Evolutionary conservation across 495 filamentous ascomycete genomes (phyloP), one percentile per base, ranked within the genome.

Genomic region (Podospora pseudocomata): DNA sequence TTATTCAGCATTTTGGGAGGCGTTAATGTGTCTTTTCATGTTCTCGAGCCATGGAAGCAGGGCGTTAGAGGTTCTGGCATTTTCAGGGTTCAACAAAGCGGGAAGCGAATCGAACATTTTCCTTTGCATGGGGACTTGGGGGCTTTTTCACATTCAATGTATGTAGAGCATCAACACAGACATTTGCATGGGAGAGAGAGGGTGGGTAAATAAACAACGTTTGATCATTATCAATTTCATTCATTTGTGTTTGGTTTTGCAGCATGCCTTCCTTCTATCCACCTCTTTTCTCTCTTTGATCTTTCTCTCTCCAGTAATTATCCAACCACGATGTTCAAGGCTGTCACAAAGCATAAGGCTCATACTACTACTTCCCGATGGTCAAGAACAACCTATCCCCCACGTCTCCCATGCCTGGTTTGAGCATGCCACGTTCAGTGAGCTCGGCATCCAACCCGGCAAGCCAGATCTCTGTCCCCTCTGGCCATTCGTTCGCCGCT

Each of bases 331-430:
- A 13, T 49, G 13, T 49, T 13, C 15, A 49, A 11, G 13, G 39
- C 13, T 9, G 39, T 11, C 39, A 13, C 7, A 11, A 49, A 5
- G 7, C 39, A 49, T 49, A 49, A 16, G 39, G 13, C 39, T 49
- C 16, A 27, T 44, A 63, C 71, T 44, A 63, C 71, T 86, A 97
- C 79, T 97, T 98, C 30, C 94, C 94, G 80, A 94, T 87, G 0
- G 94, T 96, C 79, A 96, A 85, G 82, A 94, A 98, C 77, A 98
- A 80, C 65, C 94, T 82, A 82, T 98, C 94, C 5, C 94, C 94
- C 69, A 97, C 90, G 84, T 97, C 94, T 0, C 93, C 93, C 70
- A 97, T 74, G 0, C 94, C 94, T 3, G 94, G 94, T 78, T 88
- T 91, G 77, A 98, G 89, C 94, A 97, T 97, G 3, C 94, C 94